A percentile compares a stretch with the other conserved stretches of the same genome.
Evolutionary conservation across 2,329 filamentous ascomycete species (phyloP).

Genomic region (Fusarium sp.): DNA sequence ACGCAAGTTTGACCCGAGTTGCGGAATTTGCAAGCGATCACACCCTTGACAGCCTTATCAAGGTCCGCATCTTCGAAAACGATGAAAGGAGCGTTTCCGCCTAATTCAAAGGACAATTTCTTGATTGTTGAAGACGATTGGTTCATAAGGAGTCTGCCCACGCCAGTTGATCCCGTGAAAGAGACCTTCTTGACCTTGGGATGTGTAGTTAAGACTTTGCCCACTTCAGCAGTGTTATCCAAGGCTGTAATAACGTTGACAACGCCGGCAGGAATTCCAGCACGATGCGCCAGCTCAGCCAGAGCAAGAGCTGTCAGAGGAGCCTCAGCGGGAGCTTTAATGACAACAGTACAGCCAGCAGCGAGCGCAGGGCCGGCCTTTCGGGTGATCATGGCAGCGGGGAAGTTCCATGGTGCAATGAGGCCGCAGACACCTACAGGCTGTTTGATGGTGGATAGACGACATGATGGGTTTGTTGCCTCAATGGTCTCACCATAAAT

Average conservation of each 20-base stretch:
- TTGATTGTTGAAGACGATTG: slow-evolving; percentile 75
- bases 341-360: slow-evolving; percentile 80
- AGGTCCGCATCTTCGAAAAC: slow-evolving; percentile 80
- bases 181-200: slow-evolving; percentile 71
- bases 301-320: slow-evolving; percentile 88
- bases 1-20: slow-evolving; percentile 79
- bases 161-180: slow-evolving; percentile 70
- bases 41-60: slow-evolving; percentile 72
- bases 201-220: slow-evolving; percentile 59
- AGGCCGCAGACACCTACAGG: slow-evolving; percentile 49
- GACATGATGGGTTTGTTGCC: slow-evolving; percentile 66
- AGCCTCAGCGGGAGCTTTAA: slow-evolving; percentile 88
- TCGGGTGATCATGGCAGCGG: slow-evolving; percentile 61
- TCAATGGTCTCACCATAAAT: slow-evolving; percentile 58
- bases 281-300: slow-evolving; percentile 82
- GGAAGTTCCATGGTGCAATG: slow-evolving; percentile 65
- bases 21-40: slow-evolving; percentile 75
- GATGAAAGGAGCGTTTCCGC: slow-evolving; percentile 79
- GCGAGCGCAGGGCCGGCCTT: slow-evolving; percentile 66
- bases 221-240: slow-evolving; percentile 80
- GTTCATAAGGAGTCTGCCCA: slow-evolving; percentile 68
- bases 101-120: slow-evolving; percentile 78
- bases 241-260: slow-evolving; percentile 85
- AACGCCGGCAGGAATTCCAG: slow-evolving; percentile 86
- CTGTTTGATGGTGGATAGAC: slow-evolving; percentile 50